Evolutionary conservation across 768 basidiomycete species (phyloP).

Genomic region (Boletus reticuloceps): DNA sequence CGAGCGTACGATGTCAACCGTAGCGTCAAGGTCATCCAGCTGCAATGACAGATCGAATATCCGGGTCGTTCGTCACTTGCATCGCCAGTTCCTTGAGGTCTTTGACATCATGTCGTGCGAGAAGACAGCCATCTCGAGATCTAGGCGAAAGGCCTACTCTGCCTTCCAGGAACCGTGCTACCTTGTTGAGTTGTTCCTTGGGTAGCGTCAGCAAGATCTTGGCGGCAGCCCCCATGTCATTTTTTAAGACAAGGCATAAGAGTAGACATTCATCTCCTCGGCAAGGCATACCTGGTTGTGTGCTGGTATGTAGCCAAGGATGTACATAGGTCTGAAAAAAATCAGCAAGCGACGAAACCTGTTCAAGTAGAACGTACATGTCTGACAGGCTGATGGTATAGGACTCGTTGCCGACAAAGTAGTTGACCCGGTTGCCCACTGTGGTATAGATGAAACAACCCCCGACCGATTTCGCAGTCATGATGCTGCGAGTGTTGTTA

Average conservation of each 20-base stretch:
- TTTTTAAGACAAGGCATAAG: conserved; percentile 80
- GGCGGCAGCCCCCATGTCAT: conserved; percentile 79
- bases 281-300: conserved; percentile 94
- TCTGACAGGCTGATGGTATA: conserved; percentile 96
- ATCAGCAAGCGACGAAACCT: neutral
- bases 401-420: conserved; percentile 93
- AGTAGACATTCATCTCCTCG: conserved; percentile 86
- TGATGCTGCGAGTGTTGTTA: conserved; percentile 52
- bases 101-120: no score
- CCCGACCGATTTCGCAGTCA: conserved; percentile 96
- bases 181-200: conserved; percentile 85
- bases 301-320: conserved; percentile 91
- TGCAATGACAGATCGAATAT: conserved; percentile 90
- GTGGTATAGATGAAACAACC: conserved; percentile 99
- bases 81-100: conserved; percentile 94
- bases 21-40: conserved; percentile 89
- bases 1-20: conserved; percentile 69
- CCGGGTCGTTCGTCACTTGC: conserved; percentile 83
- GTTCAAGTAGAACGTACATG: conserved; percentile 63
- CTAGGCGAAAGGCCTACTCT: conserved; percentile 55
- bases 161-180: no score
- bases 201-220: conserved; percentile 83
- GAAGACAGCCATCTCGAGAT: no score
- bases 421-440: conserved; percentile 81
- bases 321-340: conserved; percentile 69